Percentiles rank a stretch among this genome's conserved stretches.
Conservation (phyloP, 1,284 basidiomycete genomes). For the Apiotrichum brassicae region DNA sequence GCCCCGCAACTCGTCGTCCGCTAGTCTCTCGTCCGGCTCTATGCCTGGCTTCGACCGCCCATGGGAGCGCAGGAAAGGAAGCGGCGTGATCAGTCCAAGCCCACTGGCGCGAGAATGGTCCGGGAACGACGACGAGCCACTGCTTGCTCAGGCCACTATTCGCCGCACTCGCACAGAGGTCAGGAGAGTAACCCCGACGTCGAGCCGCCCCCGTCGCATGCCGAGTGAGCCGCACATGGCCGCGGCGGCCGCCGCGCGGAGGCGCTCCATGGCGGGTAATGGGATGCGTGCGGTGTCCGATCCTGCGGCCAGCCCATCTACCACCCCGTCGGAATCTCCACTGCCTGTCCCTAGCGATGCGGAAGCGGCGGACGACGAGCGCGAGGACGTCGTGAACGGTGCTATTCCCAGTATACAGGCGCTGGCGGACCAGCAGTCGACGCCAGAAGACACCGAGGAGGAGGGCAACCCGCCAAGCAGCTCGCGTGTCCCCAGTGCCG, state of each 20-base stretch:
- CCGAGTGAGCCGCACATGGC: conserved; percentile 8
- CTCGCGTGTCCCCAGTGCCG: background rate
- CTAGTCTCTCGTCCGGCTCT: background rate
- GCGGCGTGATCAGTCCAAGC: conserved; percentile 38
- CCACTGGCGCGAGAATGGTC: conserved; percentile 42
- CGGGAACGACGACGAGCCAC: conserved; percentile 10
- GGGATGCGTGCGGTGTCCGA: background rate
- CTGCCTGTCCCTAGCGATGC: background rate
- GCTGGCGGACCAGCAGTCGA: background rate
- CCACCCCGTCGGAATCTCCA: background rate
- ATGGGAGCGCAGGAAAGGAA: conserved; percentile 20
- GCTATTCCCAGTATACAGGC: background rate
- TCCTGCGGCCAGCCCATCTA: background rate
- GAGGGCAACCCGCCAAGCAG: background rate
- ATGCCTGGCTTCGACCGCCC: background rate
- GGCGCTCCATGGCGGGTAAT: background rate
- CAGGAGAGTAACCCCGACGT: background rate
- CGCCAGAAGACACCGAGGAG: conserved; percentile 5
- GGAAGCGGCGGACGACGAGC: conserved; percentile 2
- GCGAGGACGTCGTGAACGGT: background rate
- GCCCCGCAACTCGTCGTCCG: background rate
- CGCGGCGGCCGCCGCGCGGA: background rate
- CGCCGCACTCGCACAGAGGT: conserved; percentile 15
- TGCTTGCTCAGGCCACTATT: background rate
- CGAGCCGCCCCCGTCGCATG: conserved; percentile 9